Base-by-base conservation (phyloP, 2,329 filamentous ascomycete species). In the Aspergillus costaricaensis region DNA sequence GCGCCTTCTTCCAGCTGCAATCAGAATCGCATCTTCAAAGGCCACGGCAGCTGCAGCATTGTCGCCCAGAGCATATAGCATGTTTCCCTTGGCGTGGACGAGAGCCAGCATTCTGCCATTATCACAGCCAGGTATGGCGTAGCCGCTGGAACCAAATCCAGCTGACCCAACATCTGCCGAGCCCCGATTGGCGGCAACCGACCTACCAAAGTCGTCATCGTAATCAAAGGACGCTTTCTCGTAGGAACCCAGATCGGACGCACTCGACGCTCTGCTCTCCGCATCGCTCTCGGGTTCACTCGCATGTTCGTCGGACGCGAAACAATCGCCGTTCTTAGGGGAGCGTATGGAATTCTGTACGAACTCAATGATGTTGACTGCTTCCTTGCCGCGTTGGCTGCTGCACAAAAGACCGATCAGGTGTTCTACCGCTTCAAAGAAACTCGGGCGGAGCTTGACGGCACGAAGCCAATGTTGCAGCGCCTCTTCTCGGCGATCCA, bases 81-180 rank as follows among this genome's bases (percentile, higher is more conserved):
- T 96, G 64, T 98, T 98, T n/a, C 94, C 95, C 76, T 98, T 99
- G 19, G 94, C 93, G 77, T 99, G 95, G 43, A 98, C 88, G 15
- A 99, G 83, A n/a, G 92, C 91, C 48, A 99, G 84, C 70, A 99
- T 92, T 61, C 95, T 87, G 8, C 94, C 95, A 72, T 97, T 98
- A 67, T 99, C 95, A 47, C 85, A 87, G 2, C 89, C 92, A 5
- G 92, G 85, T 47, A 99, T 88, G 14, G 87, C 85, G 74, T 96
- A 98, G 15, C 92, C 93, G 74, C 91, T 95, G 4, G 88, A 89
- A 1, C 88, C 90, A 71, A 90, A 92, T 0, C 89, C 82, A 21
- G 75, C 72, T 21, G 77, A 69, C n/a, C 67, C 65, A 52, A 68
- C 65, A 38, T 78, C 71, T 12, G 68, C 70, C 8, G 70, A 68